Base-by-base conservation (phyloP, 2,329 filamentous ascomycete species). In the Simplicillium sp. region DNA sequence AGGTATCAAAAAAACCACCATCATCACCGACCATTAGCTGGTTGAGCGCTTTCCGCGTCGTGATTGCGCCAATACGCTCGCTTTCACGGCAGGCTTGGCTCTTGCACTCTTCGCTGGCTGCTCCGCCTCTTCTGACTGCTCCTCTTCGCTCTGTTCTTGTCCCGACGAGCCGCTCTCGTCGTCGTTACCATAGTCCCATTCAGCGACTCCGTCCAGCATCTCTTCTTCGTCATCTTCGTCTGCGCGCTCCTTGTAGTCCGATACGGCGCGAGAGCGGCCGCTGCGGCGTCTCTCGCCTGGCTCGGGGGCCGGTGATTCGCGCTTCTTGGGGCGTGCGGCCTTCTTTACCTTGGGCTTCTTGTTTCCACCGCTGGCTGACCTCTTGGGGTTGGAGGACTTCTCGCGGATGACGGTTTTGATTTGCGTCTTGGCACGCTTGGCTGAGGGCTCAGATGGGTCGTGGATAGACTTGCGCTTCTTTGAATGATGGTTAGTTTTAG, bases 181-280 rank as follows among this genome's bases (percentile, higher is more conserved):
- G 3, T 61, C 49, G n/a, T 63, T 59, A 12, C 56, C 59, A 37
- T 79, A 79, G 17, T 72, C 64, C 75, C 75, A 80, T 52, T 74
- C 62, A 1, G 74, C 73, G 5, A 79, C 75, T 2, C 75, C 75
- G 36, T 75, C 67, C 17, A 77, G 59, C 75, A 79, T 80, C 53
- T 79, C 75, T 47, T 75, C 68, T 44, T 79, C 74, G 44, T 79
- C 75, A 37, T 74, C 73, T 11, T 68, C 67, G 11, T 73, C 73
- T 41, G 76, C 71, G 28, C 74, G 68, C 54, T 80, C 75, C 16
- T 68, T 65, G 47, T 80, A 80, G 29, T 64, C 56, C 6, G 71
- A 70, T 13, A 61, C 57, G 38, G 59, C 65, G 46, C 62, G 64
- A 5, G 67, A 56, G 37, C 75, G 70, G n/a, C 73, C 67, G 49